A percentile compares a stretch with the other conserved stretches of the same genome.
Evolutionary conservation across 1,284 basidiomycete genomes (phyloP).

Genomic region (Ustilago hordei): DNA sequence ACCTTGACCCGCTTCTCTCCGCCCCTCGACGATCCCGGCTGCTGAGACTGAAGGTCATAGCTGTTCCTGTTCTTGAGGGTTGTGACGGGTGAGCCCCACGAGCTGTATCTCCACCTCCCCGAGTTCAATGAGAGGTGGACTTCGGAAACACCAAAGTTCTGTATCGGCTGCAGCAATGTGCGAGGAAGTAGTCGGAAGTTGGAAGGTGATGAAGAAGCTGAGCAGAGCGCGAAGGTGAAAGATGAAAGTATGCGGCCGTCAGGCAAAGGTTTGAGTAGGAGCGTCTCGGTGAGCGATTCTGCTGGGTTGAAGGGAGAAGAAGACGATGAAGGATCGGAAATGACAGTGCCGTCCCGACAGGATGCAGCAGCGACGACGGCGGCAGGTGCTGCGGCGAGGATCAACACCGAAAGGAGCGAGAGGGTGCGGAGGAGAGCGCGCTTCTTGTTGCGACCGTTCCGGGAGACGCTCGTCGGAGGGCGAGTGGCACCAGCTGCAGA

Average conservation of each 20-base stretch:
- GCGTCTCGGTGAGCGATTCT: constrained; percentile 73
- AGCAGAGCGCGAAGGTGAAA: constrained; percentile 73
- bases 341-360: background rate
- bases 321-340: background rate
- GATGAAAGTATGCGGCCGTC: constrained; percentile 86
- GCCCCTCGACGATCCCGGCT: background rate
- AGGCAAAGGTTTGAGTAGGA: constrained; percentile 79
- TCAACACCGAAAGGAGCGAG: background rate
- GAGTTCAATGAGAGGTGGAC: constrained; percentile 86
- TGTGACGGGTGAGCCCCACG: constrained; percentile 74
- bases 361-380: background rate
- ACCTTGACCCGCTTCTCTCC: constrained; percentile 12
- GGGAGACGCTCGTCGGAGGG: background rate
- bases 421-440: background rate
- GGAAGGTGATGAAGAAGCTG: constrained; percentile 38
- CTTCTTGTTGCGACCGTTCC: background rate
- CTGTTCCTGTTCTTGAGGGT: background rate
- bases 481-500: background rate
- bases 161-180: constrained; percentile 84
- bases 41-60: background rate
- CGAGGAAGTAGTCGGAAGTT: constrained; percentile 78
- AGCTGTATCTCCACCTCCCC: constrained; percentile 87
- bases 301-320: background rate
- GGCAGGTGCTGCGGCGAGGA: background rate
- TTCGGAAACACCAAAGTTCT: constrained; percentile 84